phyloP scores from a whole-genome alignment of 2,329 filamentous ascomycete species.

The Podosphaera xanthii region DNA sequence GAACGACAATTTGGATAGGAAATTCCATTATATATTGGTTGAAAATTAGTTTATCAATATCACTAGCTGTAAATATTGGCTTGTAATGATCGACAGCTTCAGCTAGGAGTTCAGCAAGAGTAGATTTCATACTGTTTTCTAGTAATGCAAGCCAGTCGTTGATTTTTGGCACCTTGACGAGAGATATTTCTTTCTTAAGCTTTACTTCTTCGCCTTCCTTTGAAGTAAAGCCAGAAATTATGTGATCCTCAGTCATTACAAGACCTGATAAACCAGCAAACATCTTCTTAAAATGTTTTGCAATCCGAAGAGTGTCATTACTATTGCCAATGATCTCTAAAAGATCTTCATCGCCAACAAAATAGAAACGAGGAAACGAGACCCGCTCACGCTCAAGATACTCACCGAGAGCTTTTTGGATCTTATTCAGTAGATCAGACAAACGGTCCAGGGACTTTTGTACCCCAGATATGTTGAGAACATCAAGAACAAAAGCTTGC shows the following conservation, averaged over 20 bases:
- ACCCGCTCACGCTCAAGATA: constrained; percentile 96
- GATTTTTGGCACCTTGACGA: constrained; percentile 85
- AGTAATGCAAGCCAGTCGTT: constrained; percentile 96
- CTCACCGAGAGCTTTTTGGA: constrained; percentile 94
- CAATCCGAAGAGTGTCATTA: constrained; percentile 85
- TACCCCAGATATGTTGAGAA: constrained; percentile 83
- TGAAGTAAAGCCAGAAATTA: constrained; percentile 80
- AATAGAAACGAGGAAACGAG: constrained; percentile 97
- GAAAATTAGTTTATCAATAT: constrained; percentile 47
- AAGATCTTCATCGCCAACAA: constrained; percentile 94
- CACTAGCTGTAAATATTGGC: constrained; percentile 48
- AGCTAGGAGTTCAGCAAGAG: constrained; percentile 69
- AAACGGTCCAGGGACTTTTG: constrained; percentile 90
- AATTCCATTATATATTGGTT: constrained; percentile 63
- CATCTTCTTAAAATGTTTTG: constrained; percentile 99
- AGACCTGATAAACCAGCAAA: constrained; percentile 88
- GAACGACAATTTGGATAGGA: constrained; percentile 84
- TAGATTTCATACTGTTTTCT: constrained; percentile 82
- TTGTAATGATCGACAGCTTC: constrained; percentile 71
- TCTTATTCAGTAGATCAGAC: constrained; percentile 94
- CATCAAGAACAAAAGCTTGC: constrained; percentile 83
- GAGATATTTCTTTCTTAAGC: constrained; percentile 74
- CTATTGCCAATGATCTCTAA: constrained; percentile 99
- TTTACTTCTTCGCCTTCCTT: constrained; percentile 81
- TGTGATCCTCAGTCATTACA: constrained; percentile 70